Conservation (phyloP, 768 basidiomycete species). For the Amanita rimosa region DNA sequence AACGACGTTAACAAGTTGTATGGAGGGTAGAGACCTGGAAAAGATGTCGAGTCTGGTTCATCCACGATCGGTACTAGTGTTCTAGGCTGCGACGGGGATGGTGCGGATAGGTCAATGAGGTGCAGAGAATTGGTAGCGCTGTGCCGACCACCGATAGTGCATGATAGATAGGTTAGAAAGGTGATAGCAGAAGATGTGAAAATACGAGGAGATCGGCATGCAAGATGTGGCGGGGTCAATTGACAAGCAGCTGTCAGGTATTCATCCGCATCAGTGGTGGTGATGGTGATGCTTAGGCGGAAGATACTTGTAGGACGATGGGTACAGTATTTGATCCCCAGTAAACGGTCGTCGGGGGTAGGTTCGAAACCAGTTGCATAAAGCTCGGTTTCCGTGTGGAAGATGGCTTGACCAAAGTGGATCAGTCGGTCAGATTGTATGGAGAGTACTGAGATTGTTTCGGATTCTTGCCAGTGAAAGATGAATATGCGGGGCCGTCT, state of each 20-base stretch:
- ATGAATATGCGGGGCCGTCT: conserved; percentile 44
- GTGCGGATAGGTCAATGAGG: conserved; percentile 22
- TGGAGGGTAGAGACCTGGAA: conserved; percentile 55
- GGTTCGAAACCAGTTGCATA: conserved; percentile 55
- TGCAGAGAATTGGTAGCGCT: conserved; percentile 43
- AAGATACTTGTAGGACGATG: conserved; percentile 52
- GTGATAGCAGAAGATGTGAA: conserved; percentile 14
- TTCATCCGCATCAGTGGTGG: conserved; percentile 1
- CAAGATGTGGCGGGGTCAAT: conserved; percentile 25
- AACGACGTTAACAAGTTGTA: conserved; percentile 32
- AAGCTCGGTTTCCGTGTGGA: conserved; percentile 27
- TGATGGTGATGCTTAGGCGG: conserved; percentile 25
- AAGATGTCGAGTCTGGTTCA: conserved; percentile 12
- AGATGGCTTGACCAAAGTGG: conserved; percentile 46
- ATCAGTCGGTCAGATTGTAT: conserved; percentile 12
- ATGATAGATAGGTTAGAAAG: conserved; percentile 42
- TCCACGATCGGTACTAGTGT: not conserved
- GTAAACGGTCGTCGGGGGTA: conserved; percentile 40
- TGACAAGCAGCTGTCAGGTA: conserved; percentile 16
- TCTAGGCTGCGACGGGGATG: not conserved
- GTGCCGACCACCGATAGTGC: conserved; percentile 47
- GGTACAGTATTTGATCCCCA: conserved; percentile 49
- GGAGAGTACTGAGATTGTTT: not conserved
- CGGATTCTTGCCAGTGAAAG: conserved; percentile 28
- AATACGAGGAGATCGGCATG: conserved; percentile 28